A percentile compares a stretch with the other conserved stretches of the same genome.
Evolutionary conservation across 2,329 filamentous ascomycete genomes (phyloP).

Genomic region (Trichoderma sp.): DNA sequence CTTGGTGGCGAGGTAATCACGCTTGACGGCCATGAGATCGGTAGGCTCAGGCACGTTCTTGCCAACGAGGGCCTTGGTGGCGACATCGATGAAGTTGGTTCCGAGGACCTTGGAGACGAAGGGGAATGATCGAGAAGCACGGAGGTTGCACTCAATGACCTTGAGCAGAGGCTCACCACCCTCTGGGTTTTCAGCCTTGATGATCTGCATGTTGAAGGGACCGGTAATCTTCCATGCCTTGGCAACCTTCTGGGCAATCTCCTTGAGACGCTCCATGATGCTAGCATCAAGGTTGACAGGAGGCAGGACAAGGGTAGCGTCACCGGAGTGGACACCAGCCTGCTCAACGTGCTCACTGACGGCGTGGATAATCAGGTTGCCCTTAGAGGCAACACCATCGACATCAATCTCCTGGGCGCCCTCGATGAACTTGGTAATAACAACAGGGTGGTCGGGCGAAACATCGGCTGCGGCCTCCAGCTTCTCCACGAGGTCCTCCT

Average conservation of each 20-base stretch:
- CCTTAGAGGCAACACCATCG: slow-evolving; percentile 83
- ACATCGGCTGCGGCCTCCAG: slow-evolving; percentile 85
- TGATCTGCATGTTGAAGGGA: slow-evolving; percentile 99
- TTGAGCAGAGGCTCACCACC: slow-evolving; percentile 76
- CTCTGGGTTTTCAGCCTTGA: slow-evolving; percentile 78
- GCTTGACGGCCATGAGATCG: slow-evolving; percentile 85
- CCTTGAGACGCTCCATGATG: slow-evolving; percentile 85
- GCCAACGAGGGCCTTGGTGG: slow-evolving; percentile 86
- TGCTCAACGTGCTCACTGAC: slow-evolving; percentile 96
- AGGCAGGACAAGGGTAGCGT: slow-evolving; percentile 90
- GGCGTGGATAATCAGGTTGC: slow-evolving; percentile 85
- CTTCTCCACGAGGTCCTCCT: slow-evolving; percentile 91
- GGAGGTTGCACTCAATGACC: slow-evolving; percentile 97
- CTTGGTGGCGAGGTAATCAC: slow-evolving; percentile 93
- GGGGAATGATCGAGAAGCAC: slow-evolving; percentile 95
- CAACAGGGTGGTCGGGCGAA: slow-evolving; percentile 93
- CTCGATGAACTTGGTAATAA: slow-evolving; percentile 98
- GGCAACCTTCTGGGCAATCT: slow-evolving; percentile 93
- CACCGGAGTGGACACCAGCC: slow-evolving; percentile 95
- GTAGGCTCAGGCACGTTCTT: slow-evolving; percentile 78
- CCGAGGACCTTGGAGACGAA: slow-evolving; percentile 97
- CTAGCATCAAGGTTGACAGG: slow-evolving; percentile 73
- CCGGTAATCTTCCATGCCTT: slow-evolving; percentile 96
- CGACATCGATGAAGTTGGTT: slow-evolving; percentile 93
- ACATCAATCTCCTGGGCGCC: slow-evolving; percentile 95